Evolutionary conservation across 2,329 filamentous ascomycete species (phyloP).

Genomic region (Trichoderma atroviride): DNA sequence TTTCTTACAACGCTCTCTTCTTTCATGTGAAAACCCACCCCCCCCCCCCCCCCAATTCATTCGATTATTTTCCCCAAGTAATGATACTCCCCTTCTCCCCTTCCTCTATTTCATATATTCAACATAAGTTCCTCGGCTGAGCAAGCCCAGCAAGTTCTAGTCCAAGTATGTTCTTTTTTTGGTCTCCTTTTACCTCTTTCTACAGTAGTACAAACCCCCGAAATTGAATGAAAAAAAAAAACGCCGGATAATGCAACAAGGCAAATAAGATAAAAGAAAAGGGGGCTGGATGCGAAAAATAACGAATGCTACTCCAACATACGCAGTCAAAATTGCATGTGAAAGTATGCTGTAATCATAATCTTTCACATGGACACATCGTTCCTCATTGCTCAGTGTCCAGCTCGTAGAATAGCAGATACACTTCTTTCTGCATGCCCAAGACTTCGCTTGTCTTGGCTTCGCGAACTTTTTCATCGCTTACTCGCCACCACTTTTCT

Average conservation of each 20-base stretch:
- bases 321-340: neutral
- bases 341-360: neutral
- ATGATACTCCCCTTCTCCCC: neutral
- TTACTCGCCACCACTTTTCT: constrained; percentile 94
- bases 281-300: neutral
- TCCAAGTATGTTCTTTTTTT: neutral
- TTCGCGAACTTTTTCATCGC: constrained; percentile 95
- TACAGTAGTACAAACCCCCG: neutral
- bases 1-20: neutral
- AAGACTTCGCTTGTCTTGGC: constrained; percentile 90
- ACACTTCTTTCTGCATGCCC: constrained; percentile 93
- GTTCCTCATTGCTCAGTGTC: constrained; percentile 51
- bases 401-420: constrained; percentile 93
- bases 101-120: neutral
- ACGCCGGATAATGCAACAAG: constrained; percentile 24
- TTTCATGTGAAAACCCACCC: neutral
- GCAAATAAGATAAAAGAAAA: neutral
- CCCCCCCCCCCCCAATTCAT: neutral
- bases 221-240: neutral
- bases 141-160: constrained; percentile 16
- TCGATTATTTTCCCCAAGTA: neutral
- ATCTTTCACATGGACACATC: neutral
- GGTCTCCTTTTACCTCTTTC: neutral
- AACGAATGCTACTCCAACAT: neutral
- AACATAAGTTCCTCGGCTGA: neutral